Conservation (phyloP, 768 basidiomycete genomes). For the Tulasnella sp. region DNA sequence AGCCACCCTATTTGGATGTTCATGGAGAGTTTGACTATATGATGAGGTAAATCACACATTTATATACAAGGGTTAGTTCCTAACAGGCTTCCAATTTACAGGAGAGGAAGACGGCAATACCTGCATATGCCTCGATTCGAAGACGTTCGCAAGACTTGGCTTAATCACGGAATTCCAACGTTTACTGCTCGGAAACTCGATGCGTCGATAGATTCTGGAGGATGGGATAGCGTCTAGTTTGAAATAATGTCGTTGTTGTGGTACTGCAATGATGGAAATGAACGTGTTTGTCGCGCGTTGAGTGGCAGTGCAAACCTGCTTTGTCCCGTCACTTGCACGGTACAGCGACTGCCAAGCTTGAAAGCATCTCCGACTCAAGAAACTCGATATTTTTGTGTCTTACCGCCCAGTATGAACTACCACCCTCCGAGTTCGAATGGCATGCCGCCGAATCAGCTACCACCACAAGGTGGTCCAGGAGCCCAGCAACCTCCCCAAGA, state of each 20-base stretch:
- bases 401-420: not conserved
- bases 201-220: conserved; percentile 83
- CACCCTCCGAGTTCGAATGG: not conserved
- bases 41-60: conserved; percentile 66
- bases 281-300: not conserved
- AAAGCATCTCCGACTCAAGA: not conserved
- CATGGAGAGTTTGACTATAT: conserved; percentile 93
- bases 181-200: conserved; percentile 88
- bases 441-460: not conserved
- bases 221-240: conserved; percentile 80
- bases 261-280: not conserved
- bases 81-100: conserved; percentile 42
- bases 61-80: conserved; percentile 1
- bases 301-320: not conserved
- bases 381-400: not conserved
- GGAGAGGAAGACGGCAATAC: conserved; percentile 87
- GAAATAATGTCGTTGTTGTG: not conserved
- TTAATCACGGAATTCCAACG: conserved; percentile 87
- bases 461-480: not conserved
- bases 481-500: not conserved
- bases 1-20: conserved; percentile 88
- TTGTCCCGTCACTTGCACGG: not conserved
- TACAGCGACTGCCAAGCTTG: not conserved
- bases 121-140: conserved; percentile 86
- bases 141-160: conserved; percentile 88